A percentile compares a stretch with the other conserved stretches of the same genome.
Conservation (phyloP, 441 rosid species). For the Gossypium lobatum region DNA sequence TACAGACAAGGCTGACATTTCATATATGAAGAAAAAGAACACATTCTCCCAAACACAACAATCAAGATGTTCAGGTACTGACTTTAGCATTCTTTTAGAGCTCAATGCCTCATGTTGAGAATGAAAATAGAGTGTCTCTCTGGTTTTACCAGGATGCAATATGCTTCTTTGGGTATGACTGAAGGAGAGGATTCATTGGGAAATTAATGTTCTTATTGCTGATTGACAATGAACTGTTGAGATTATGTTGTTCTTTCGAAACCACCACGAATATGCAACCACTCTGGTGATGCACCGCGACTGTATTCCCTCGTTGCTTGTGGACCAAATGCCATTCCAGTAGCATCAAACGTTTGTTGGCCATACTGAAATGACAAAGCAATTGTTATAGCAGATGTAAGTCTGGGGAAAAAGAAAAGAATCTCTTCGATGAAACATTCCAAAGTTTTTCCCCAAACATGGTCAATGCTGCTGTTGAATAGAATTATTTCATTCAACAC, state of each 20-base stretch:
- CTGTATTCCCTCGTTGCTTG: slow-evolving; percentile 57
- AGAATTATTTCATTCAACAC: not conserved
- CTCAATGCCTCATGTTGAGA: slow-evolving; percentile 29
- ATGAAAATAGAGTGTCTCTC: slow-evolving; percentile 17
- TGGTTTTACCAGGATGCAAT: slow-evolving; percentile 17
- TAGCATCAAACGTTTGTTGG: slow-evolving; percentile 52
- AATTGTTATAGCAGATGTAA: not conserved
- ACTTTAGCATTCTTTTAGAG: slow-evolving; percentile 21
- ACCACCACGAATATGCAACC: slow-evolving; percentile 81
- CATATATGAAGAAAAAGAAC: slow-evolving; percentile 25
- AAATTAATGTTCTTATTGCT: slow-evolving; percentile 25
- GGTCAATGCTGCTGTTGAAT: not conserved
- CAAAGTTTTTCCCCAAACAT: not conserved
- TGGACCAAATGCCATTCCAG: slow-evolving; percentile 48
- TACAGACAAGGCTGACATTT: slow-evolving; percentile 18
- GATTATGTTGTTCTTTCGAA: slow-evolving; percentile 54
- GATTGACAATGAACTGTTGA: not conserved
- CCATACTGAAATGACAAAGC: slow-evolving; percentile 48
- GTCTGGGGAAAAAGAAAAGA: not conserved
- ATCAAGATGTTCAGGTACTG: slow-evolving; percentile 25
- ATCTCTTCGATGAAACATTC: not conserved
- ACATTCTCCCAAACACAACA: slow-evolving; percentile 22
- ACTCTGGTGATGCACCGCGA: slow-evolving; percentile 65
- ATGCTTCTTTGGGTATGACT: slow-evolving; percentile 11
- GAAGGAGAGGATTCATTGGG: slow-evolving; percentile 1